Evolutionary conservation across 495 filamentous ascomycete species (phyloP).

Genomic region (Gamarada debralockiae): DNA sequence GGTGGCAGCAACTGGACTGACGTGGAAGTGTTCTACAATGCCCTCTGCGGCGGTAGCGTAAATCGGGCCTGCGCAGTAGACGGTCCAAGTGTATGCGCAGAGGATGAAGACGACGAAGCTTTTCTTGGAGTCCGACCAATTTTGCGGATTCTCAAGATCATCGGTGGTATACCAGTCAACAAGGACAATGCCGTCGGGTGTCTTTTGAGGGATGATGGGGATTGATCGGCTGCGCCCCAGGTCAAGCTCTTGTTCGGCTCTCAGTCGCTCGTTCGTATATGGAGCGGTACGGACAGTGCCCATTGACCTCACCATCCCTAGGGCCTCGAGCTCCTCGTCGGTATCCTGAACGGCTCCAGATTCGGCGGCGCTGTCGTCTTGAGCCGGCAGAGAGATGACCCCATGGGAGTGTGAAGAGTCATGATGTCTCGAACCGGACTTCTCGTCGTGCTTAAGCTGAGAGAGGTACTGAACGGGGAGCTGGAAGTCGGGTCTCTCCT

Average conservation of each 20-base stretch:
- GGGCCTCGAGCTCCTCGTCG: not conserved
- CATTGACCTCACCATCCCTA: slow-evolving; percentile 1
- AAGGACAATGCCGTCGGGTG: slow-evolving; percentile 44
- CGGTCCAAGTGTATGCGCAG: slow-evolving; percentile 40
- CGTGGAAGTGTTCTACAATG: slow-evolving; percentile 42
- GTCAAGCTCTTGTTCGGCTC: slow-evolving; percentile 4
- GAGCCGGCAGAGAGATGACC: not conserved
- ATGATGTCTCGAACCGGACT: not conserved
- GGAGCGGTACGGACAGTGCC: not conserved
- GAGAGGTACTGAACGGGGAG: slow-evolving; percentile 40
- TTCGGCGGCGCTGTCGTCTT: not conserved
- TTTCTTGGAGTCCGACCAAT: slow-evolving; percentile 37
- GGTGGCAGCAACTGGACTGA: slow-evolving; percentile 47
- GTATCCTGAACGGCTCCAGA: not conserved
- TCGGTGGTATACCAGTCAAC: slow-evolving; percentile 51
- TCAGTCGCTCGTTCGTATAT: slow-evolving; percentile 6
- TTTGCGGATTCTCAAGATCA: slow-evolving; percentile 50
- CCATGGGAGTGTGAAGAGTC: not conserved
- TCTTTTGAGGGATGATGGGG: slow-evolving; percentile 39
- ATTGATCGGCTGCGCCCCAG: slow-evolving; percentile 24
- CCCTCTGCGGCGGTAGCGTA: slow-evolving; percentile 39
- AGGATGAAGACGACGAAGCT: slow-evolving; percentile 44
- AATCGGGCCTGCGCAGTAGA: slow-evolving; percentile 44
- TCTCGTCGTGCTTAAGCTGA: slow-evolving; percentile 15
- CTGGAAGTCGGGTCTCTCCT: slow-evolving; percentile 45